Conservation (phyloP, 1,284 basidiomycete species). For the Ustilago sp. region DNA sequence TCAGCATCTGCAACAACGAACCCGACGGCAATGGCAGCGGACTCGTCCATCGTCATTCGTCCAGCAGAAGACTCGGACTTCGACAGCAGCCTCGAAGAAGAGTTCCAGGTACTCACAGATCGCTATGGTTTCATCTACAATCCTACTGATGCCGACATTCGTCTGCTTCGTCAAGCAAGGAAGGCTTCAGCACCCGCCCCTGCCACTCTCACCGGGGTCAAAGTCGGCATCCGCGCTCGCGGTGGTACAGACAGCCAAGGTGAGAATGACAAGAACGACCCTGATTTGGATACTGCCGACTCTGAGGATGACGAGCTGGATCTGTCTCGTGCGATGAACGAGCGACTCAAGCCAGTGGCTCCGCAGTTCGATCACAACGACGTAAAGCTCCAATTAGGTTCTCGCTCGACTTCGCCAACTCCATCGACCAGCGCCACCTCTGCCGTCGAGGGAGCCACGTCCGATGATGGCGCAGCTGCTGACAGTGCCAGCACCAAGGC, state of each 20-base stretch:
- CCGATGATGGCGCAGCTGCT: slow-evolving; percentile 20
- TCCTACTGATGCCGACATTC: slow-evolving; percentile 78
- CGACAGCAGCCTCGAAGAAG: slow-evolving; percentile 69
- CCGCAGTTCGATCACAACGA: slow-evolving; percentile 28
- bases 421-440: slow-evolving; percentile 26
- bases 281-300: slow-evolving; percentile 37
- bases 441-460: slow-evolving; percentile 15
- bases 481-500: slow-evolving; percentile 26
- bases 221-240: slow-evolving; percentile 73
- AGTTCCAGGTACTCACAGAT: slow-evolving; percentile 79
- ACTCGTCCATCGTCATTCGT: slow-evolving; percentile 45
- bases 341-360: slow-evolving; percentile 1
- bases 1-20: background rate
- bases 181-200: slow-evolving; percentile 81
- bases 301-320: slow-evolving; percentile 45
- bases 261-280: slow-evolving; percentile 48
- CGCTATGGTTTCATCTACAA: slow-evolving; percentile 97
- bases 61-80: slow-evolving; percentile 31
- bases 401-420: slow-evolving; percentile 23
- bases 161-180: slow-evolving; percentile 79
- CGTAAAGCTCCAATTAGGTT: slow-evolving; percentile 5
- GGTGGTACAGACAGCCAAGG: slow-evolving; percentile 62
- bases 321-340: slow-evolving; percentile 66
- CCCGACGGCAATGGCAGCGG: slow-evolving; percentile 1
- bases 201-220: slow-evolving; percentile 85